Conservation (phyloP, 306 rosid species). For the Pyrus betulifolia region DNA sequence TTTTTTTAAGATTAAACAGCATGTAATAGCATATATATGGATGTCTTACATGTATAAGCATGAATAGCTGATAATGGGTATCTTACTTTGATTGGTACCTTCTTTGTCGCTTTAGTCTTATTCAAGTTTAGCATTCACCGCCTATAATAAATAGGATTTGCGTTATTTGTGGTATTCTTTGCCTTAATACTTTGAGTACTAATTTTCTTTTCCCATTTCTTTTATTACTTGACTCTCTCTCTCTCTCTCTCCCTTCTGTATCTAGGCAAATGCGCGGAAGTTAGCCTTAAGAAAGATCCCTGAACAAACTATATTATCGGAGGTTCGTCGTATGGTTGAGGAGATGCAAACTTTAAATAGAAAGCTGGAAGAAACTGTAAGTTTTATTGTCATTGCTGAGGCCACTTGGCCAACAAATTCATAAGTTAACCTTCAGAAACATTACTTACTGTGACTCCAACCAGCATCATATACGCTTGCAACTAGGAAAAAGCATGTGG, state of each 20-base stretch:
- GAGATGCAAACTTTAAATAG: slow-evolving; percentile 77
- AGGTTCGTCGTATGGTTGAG: slow-evolving; percentile 89
- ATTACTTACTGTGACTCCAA: neutral
- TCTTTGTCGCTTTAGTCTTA: neutral
- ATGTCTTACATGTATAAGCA: neutral
- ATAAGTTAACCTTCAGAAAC: neutral
- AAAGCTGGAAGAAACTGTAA: slow-evolving; percentile 80
- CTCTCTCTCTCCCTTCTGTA: slow-evolving; percentile 4
- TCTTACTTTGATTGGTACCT: neutral
- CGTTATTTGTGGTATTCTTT: neutral
- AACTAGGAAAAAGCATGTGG: neutral
- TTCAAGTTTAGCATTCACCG: neutral
- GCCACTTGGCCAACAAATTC: neutral
- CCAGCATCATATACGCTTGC: neutral
- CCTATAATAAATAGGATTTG: neutral
- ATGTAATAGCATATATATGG: neutral
- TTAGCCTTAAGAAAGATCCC: slow-evolving; percentile 68
- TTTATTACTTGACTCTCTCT: neutral
- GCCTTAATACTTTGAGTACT: neutral
- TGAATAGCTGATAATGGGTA: neutral
- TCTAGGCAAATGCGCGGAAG: slow-evolving; percentile 67
- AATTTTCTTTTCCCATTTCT: neutral
- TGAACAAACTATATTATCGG: slow-evolving; percentile 69
- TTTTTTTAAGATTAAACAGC: neutral
- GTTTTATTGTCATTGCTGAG: slow-evolving; percentile 14